Evolutionary conservation across 148 eudicot species (phyloP).

Genomic region (Heliamphora exappendiculata): DNA sequence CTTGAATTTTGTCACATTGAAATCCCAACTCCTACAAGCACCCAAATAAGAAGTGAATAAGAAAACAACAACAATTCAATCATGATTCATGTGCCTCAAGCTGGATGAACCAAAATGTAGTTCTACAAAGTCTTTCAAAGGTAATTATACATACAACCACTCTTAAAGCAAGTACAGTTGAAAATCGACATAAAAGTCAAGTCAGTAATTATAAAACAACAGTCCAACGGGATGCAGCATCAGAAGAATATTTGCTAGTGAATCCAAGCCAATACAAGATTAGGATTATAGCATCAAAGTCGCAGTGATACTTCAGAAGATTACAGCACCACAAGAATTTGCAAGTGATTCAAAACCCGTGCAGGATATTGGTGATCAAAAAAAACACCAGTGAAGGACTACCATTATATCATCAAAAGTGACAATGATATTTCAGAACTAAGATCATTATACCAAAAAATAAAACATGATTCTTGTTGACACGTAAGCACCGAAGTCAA

Average conservation of each 20-base stretch:
- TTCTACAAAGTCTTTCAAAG: background rate
- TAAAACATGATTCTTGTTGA: background rate
- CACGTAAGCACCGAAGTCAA: background rate
- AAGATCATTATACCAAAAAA: background rate
- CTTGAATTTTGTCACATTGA: slow-evolving; percentile 88
- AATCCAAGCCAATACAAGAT: background rate
- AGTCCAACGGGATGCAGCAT: background rate
- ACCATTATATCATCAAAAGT: no score
- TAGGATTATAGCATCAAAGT: background rate
- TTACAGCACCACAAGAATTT: background rate
- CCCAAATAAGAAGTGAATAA: slow-evolving; percentile 13
- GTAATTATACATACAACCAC: slow-evolving; percentile 4
- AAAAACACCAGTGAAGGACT: no score
- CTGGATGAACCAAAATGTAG: background rate
- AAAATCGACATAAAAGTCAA: slow-evolving; percentile 9
- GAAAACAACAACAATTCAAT: background rate
- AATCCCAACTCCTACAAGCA: slow-evolving; percentile 78
- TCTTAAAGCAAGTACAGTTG: background rate
- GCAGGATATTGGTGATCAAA: no score
- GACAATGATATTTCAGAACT: no score
- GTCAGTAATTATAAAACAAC: background rate
- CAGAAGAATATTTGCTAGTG: background rate
- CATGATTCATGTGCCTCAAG: background rate
- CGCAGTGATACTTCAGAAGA: background rate
- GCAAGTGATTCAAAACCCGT: background rate